phyloP scores from a whole-genome alignment of 129 eudicot species.

The Heracleum sosnowskyi region DNA sequence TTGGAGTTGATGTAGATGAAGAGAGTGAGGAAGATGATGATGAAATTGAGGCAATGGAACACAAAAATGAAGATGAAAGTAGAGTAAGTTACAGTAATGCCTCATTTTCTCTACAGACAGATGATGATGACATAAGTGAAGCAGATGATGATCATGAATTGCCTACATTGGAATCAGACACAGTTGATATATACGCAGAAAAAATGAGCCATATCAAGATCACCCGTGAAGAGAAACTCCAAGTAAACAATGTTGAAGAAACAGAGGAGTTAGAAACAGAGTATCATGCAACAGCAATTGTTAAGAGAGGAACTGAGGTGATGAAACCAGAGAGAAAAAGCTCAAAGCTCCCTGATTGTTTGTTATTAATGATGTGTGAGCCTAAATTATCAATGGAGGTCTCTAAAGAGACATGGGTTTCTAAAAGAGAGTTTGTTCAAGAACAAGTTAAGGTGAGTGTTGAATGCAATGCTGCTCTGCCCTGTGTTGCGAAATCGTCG shows the following conservation, averaged over 20 bases:
- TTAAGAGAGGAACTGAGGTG: conserved; percentile 14
- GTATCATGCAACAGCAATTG: conserved; percentile 4
- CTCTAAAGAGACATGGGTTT: conserved; percentile 94
- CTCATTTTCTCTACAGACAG: conserved; percentile 12
- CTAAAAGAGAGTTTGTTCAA: conserved; percentile 66
- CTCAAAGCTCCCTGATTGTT: conserved; percentile 69
- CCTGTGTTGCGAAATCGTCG: neutral
- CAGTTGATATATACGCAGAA: conserved; percentile 16
- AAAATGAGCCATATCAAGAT: conserved; percentile 8
- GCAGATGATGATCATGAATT: conserved; percentile 15
- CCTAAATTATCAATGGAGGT: conserved; percentile 98
- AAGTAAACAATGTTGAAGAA: conserved; percentile 14
- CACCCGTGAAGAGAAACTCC: conserved; percentile 12
- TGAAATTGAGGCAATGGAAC: conserved; percentile 9
- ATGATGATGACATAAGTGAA: conserved; percentile 19
- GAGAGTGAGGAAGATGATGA: conserved; percentile 23
- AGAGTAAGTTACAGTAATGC: conserved; percentile 9
- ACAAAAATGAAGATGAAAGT: conserved; percentile 24
- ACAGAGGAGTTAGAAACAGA: conserved; percentile 19
- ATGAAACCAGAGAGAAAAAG: conserved; percentile 15
- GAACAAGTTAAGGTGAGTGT: conserved; percentile 30
- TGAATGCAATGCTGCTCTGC: conserved; percentile 11
- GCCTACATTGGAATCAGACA: conserved; percentile 6
- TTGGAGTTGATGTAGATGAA: conserved; percentile 33
- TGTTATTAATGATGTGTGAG: conserved; percentile 88